phyloP scores from a whole-genome alignment of 225 moss, liverwort and hornwort genomes.

The Physcomitrium patens region DNA sequence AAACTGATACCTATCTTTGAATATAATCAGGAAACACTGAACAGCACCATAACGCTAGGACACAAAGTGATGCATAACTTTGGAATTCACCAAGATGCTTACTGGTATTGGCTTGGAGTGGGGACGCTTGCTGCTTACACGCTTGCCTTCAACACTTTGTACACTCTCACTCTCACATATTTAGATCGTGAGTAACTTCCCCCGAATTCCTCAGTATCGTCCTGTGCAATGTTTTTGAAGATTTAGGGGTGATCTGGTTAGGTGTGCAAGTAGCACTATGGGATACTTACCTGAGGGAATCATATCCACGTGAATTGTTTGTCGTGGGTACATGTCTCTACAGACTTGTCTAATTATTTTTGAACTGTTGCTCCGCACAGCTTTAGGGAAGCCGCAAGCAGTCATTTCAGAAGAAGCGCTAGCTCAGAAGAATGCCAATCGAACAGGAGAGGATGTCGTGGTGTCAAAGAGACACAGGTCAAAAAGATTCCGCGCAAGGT shows the following conservation, averaged over 20 bases:
- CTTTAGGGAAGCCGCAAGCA: constrained; percentile 50
- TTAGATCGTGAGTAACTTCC: constrained; percentile 53
- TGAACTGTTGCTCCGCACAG: constrained; percentile 25
- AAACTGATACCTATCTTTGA: not conserved
- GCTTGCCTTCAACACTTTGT: constrained; percentile 59
- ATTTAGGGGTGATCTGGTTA: too few species aligned
- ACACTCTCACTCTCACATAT: constrained; percentile 55
- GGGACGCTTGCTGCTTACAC: constrained; percentile 48
- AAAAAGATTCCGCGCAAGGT: constrained; percentile 14
- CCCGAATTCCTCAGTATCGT: too few species aligned
- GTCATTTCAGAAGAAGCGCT: constrained; percentile 48
- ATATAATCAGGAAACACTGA: constrained; percentile 23
- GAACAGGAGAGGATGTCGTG: constrained; percentile 38
- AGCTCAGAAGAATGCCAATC: constrained; percentile 39
- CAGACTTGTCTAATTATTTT: too few species aligned
- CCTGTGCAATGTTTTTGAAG: too few species aligned
- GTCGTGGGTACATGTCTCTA: too few species aligned
- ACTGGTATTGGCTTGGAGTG: constrained; percentile 67
- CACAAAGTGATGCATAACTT: constrained; percentile 37
- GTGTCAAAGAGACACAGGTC: constrained; percentile 39
- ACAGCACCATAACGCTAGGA: constrained; percentile 32
- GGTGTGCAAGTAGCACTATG: too few species aligned
- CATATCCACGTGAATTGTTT: too few species aligned
- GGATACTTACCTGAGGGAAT: too few species aligned
- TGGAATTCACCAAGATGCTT: constrained; percentile 43